These are phyloP conservation scores for Yamadazyma taylorii DNA, from an alignment of 1,139 yeast genomes.

Conservation along the genomic window DNA sequence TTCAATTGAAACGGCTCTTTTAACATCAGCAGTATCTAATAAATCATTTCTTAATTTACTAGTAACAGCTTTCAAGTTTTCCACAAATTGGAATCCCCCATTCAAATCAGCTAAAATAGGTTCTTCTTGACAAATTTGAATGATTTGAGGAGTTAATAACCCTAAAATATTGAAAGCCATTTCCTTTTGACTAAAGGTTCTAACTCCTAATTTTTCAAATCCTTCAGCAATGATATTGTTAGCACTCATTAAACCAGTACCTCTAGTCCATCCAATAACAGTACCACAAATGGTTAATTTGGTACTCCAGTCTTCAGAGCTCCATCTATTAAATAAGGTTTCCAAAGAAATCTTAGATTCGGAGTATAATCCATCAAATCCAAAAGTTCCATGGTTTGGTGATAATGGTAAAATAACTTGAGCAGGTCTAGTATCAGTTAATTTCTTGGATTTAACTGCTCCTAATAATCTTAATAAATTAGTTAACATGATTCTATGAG, in stretches of 20 bases:
- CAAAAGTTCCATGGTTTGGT: conserved; percentile 98
- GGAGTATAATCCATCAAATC: conserved; percentile 96
- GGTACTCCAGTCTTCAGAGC: conserved; percentile 93
- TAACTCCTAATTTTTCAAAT: conserved; percentile 90
- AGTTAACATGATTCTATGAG: conserved; percentile 97
- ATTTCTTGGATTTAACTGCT: conserved; percentile 81
- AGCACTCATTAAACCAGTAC: conserved; percentile 97
- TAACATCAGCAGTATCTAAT: conserved; percentile 82
- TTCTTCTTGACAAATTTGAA: conserved; percentile 83
- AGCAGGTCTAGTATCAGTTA: conserved; percentile 94
- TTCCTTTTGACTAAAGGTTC: conserved; percentile 97
- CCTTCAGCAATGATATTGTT: conserved; percentile 98
- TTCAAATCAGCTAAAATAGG: conserved; percentile 98
- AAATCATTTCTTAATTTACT: conserved; percentile 78
- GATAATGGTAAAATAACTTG: conserved; percentile 95
- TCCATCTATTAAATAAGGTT: conserved; percentile 97
- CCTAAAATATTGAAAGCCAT: conserved; percentile 99
- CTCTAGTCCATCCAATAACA: conserved; percentile 99
- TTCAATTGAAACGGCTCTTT: conserved; percentile 95
- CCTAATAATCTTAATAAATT: conserved; percentile 92
- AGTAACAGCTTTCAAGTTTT: conserved; percentile 88
- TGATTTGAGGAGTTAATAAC: conserved; percentile 83
- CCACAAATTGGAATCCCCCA: conserved; percentile 95
- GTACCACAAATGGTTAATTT: conserved; percentile 98
- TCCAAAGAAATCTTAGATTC: conserved; percentile 95